Evolutionary conservation across 768 basidiomycete species (phyloP).

Genomic region (Tricholoma sp.): DNA sequence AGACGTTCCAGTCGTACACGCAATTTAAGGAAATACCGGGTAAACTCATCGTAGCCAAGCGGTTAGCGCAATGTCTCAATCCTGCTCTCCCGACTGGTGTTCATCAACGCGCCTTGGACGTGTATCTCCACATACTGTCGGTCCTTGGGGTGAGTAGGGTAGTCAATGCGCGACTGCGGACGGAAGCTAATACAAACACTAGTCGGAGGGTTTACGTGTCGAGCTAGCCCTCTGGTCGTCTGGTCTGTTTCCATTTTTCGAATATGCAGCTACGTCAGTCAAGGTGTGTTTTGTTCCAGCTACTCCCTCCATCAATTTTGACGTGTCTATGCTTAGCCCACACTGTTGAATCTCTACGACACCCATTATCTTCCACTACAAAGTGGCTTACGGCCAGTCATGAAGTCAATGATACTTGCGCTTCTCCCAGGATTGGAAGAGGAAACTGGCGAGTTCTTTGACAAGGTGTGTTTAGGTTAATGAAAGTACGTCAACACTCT

Average conservation of each 20-base stretch:
- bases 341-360: slow-evolving; percentile 88
- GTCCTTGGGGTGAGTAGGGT: slow-evolving; percentile 77
- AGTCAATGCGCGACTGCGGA: neutral
- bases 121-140: slow-evolving; percentile 86
- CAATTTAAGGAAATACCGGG: slow-evolving; percentile 96
- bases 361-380: slow-evolving; percentile 88
- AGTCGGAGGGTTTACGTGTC: slow-evolving; percentile 82
- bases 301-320: neutral
- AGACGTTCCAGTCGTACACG: slow-evolving; percentile 92
- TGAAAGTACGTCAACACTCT: neutral
- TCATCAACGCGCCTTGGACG: slow-evolving; percentile 93
- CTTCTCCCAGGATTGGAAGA: slow-evolving; percentile 95
- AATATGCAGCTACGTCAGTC: slow-evolving; percentile 98
- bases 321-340: slow-evolving; percentile 49
- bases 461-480: slow-evolving; percentile 48
- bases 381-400: slow-evolving; percentile 74
- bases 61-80: slow-evolving; percentile 92
- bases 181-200: slow-evolving; percentile 7
- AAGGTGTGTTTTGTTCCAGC: slow-evolving; percentile 47
- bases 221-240: slow-evolving; percentile 94
- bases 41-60: slow-evolving; percentile 91
- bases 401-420: slow-evolving; percentile 92
- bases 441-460: slow-evolving; percentile 96
- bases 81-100: slow-evolving; percentile 97
- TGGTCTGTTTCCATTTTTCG: slow-evolving; percentile 97